Conservation (phyloP, 371 early-diverging fungal genomes). For the Lichtheimia ramosa region DNA sequence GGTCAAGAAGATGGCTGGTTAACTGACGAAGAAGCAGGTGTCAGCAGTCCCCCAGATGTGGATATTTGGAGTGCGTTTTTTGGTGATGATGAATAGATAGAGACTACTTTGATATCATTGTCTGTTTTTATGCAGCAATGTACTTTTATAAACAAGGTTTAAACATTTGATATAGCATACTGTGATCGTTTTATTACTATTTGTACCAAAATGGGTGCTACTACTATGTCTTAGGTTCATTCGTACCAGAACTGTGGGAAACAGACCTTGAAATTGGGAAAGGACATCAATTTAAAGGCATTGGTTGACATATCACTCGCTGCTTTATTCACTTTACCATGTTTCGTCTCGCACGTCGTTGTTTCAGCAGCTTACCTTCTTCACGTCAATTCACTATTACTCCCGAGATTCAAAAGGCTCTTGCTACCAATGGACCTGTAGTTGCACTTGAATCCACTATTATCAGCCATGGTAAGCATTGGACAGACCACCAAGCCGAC, state of each 20-base stretch:
- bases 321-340: background rate
- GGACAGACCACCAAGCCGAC: too few species aligned
- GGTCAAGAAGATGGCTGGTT: constrained; percentile 37
- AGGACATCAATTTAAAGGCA: too few species aligned
- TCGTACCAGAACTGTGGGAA: too few species aligned
- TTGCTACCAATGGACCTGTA: constrained; percentile 68
- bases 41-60: constrained; percentile 31
- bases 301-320: too few species aligned
- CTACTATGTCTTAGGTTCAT: too few species aligned
- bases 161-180: too few species aligned
- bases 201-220: too few species aligned
- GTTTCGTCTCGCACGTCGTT: constrained; percentile 6
- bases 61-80: background rate
- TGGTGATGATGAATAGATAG: background rate
- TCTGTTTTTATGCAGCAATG: too few species aligned
- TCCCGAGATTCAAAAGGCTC: constrained; percentile 57
- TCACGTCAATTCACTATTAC: constrained; percentile 22
- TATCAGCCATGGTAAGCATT: constrained; percentile 80
- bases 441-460: constrained; percentile 94
- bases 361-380: constrained; percentile 18
- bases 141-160: too few species aligned
- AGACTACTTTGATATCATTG: too few species aligned
- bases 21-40: constrained; percentile 45
- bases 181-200: too few species aligned
- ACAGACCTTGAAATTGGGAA: too few species aligned